Evolutionary conservation across 2,329 filamentous ascomycete genomes (phyloP).

Genomic region (Penicillium sp.): DNA sequence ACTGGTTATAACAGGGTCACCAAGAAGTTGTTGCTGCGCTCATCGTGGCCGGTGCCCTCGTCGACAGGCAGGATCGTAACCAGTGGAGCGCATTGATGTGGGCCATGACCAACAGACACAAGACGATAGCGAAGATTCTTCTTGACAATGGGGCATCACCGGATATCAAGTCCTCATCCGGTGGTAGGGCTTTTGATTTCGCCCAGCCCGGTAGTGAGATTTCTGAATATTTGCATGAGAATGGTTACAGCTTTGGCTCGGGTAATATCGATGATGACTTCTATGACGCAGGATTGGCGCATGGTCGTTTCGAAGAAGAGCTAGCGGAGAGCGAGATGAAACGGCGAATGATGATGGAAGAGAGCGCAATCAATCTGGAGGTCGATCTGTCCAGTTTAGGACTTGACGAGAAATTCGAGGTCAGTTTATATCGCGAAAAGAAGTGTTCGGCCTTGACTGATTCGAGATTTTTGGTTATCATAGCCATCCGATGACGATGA

Average conservation of each 20-base stretch:
- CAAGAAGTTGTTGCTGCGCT: constrained; percentile 77
- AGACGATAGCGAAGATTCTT: constrained; percentile 83
- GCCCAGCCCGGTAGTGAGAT: constrained; percentile 92
- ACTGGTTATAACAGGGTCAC: constrained; percentile 56
- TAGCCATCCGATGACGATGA: constrained; percentile 69
- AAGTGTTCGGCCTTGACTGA: not conserved
- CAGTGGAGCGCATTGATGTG: constrained; percentile 98
- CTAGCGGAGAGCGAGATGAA: constrained; percentile 94
- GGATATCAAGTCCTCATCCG: constrained; percentile 87
- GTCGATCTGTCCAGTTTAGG: constrained; percentile 93
- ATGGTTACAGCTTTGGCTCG: constrained; percentile 62
- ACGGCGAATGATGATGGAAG: constrained; percentile 91
- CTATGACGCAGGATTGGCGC: constrained; percentile 81
- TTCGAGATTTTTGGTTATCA: not conserved
- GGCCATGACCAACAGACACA: constrained; percentile 98
- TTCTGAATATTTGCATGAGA: constrained; percentile 87
- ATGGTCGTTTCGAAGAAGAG: constrained; percentile 93
- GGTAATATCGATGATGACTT: constrained; percentile 61
- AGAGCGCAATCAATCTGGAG: constrained; percentile 91
- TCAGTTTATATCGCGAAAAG: constrained; percentile 34
- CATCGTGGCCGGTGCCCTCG: constrained; percentile 73
- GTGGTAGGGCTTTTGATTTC: constrained; percentile 90
- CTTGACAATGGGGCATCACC: constrained; percentile 91
- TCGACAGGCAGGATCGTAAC: constrained; percentile 90
- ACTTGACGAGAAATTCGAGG: constrained; percentile 89